Percentiles rank a stretch among this genome's conserved stretches.
phyloP scores from a whole-genome alignment of 2,329 filamentous ascomycete genomes.

The Cryphonectria carpinicola region DNA sequence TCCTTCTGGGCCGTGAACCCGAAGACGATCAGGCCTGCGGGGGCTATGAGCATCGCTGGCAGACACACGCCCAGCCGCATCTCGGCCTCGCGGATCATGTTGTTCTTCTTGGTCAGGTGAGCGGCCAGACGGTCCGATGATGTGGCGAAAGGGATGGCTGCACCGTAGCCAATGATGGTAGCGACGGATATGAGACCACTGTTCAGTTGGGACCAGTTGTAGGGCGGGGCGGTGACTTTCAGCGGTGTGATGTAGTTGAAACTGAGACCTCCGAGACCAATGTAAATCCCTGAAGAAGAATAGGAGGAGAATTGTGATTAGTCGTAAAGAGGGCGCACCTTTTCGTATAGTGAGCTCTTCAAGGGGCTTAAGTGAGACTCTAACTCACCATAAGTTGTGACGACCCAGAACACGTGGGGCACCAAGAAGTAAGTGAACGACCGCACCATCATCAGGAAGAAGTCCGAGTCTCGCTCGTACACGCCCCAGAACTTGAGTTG shows the following conservation, averaged over 20 bases:
- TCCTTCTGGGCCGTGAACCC: constrained; percentile 43
- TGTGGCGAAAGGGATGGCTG: constrained; percentile 50
- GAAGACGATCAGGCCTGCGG: constrained; percentile 49
- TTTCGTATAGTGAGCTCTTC: no score
- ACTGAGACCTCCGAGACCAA: constrained; percentile 52
- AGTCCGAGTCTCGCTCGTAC: constrained; percentile 47
- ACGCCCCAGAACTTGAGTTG: constrained; percentile 49
- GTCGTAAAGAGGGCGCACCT: not conserved
- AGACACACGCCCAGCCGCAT: constrained; percentile 48
- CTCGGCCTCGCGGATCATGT: constrained; percentile 53
- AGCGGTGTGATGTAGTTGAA: constrained; percentile 56
- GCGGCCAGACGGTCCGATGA: constrained; percentile 48
- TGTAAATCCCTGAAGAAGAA: constrained; percentile 43
- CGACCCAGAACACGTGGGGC: constrained; percentile 54
- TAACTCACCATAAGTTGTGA: constrained; percentile 45
- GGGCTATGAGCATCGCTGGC: constrained; percentile 44
- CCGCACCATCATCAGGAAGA: constrained; percentile 50
- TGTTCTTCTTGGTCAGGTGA: constrained; percentile 47
- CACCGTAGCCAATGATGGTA: constrained; percentile 40
- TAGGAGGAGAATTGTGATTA: not conserved
- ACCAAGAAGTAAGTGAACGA: constrained; percentile 53
- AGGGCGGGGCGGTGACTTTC: constrained; percentile 48
- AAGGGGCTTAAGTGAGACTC: constrained; percentile 31
- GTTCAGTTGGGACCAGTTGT: constrained; percentile 50
- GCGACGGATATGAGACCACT: constrained; percentile 51